Base-by-base conservation (phyloP, 2,329 filamentous ascomycete species). In the Hymenoscyphus repandus region DNA sequence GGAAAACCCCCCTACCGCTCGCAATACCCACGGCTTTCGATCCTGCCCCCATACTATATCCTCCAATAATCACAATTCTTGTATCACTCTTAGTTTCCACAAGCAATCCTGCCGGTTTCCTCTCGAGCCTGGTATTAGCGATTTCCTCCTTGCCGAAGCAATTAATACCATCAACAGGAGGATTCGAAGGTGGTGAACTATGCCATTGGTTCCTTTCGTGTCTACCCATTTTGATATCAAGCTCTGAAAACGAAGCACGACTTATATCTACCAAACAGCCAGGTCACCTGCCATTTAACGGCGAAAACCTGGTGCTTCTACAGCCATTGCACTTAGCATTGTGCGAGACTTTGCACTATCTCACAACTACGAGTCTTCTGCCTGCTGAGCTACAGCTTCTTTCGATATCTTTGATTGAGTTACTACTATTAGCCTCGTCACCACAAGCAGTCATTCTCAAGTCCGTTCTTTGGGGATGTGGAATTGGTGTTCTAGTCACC, bases 1-100 rank as follows among this genome's bases (percentile, higher is more conserved):
- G 56, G 50, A 58, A 61, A 47, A 49, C 39, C 13, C 56, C 59
- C 22, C 51, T 62, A 10, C 51, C 55, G 17, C 61, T 84, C 33
- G 65, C 65, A 30, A 73, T 96, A 34, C 90, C 90, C 0, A 72
- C 82, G 3, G 77, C 80, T n/a, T 95, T 96, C 68, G 92, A 97
- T 64, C 91, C 90, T 2, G 92, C 92, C 6, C 89, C 91, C 10
- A 75, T 96, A n/a, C 69, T 96, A 51, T 97, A 96, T 65, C 92
- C 92, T 15, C 78, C 86, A 5, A 70, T 84, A 2, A 75, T 96
- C 30, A 89, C 91, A 1, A 70, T 91, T 13, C 75, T 91, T 41
- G 85, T 93, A 27, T 83, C 90, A 1, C 72, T 93, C 4, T 83
- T 91, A 9, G 75, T 96, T 38, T 80, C 83, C 6, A 74, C 77